These are phyloP conservation scores for Linum tenue DNA, from an alignment of 345 rosid genomes.

Conservation along the genomic window DNA sequence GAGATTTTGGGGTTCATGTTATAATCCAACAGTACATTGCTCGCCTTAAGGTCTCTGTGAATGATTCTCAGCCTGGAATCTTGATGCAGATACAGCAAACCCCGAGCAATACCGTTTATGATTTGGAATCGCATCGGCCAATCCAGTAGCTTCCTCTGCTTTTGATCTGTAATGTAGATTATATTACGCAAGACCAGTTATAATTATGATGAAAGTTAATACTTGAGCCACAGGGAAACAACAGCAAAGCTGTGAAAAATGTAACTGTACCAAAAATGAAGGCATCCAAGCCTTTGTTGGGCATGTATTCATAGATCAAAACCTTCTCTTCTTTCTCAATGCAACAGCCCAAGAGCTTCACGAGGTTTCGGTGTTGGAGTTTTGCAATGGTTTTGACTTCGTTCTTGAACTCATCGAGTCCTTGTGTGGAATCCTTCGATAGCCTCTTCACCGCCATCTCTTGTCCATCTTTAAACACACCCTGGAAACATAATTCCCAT, in stretches of 20 bases:
- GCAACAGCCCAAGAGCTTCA: conserved; percentile 26
- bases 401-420: conserved; percentile 22
- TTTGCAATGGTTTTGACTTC: conserved; percentile 25
- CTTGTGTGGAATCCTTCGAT: conserved; percentile 22
- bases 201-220: not conserved
- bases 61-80: conserved; percentile 33
- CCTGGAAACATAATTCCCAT: conserved; percentile 14
- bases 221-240: not conserved
- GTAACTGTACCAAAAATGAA: conserved; percentile 20
- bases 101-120: conserved; percentile 34
- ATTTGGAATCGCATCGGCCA: conserved; percentile 26
- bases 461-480: conserved; percentile 22
- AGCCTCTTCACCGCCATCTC: conserved; percentile 35
- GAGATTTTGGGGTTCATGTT: conserved; percentile 38
- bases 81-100: conserved; percentile 36
- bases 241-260: not conserved
- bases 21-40: conserved; percentile 27
- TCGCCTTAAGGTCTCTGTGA: conserved; percentile 25
- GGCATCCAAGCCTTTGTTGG: conserved; percentile 22
- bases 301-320: conserved; percentile 28
- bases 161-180: conserved; percentile 9
- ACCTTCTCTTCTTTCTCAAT: conserved; percentile 16
- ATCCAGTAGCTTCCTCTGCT: conserved; percentile 14
- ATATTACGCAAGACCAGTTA: not conserved
- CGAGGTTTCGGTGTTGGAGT: conserved; percentile 28